Percentiles rank a stretch among this genome's conserved stretches.
Conservation (phyloP, 2,329 filamentous ascomycete genomes). For the Trichoderma semiorbis region DNA sequence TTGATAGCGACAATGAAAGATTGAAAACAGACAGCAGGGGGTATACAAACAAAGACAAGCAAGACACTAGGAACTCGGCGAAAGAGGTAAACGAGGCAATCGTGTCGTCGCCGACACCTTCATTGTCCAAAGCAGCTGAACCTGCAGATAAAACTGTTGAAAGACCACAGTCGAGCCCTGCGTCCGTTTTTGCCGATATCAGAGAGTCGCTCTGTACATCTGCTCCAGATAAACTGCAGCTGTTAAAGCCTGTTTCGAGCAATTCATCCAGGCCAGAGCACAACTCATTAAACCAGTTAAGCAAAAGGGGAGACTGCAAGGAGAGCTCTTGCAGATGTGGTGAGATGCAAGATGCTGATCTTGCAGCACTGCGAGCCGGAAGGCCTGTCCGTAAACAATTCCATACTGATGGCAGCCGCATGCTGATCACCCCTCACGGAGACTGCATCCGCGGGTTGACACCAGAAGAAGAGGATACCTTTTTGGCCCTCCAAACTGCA, state of each 20-base stretch:
- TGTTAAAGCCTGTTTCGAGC: conserved; percentile 37
- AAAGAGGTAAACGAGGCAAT: conserved; percentile 14
- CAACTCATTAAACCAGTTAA: conserved; percentile 21
- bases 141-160: conserved; percentile 26
- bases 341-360: conserved; percentile 48
- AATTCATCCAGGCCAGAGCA: conserved; percentile 30
- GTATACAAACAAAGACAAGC: neutral
- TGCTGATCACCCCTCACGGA: conserved; percentile 72
- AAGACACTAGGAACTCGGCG: neutral
- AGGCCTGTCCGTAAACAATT: conserved; percentile 57
- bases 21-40: neutral
- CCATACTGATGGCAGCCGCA: conserved; percentile 58
- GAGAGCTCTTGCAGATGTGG: conserved; percentile 39
- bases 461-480: conserved; percentile 65
- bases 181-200: conserved; percentile 37
- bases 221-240: conserved; percentile 33
- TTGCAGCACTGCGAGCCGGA: conserved; percentile 52
- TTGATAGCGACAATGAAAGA: too few species aligned
- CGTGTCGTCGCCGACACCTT: conserved; percentile 21
- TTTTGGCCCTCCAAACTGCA: conserved; percentile 63
- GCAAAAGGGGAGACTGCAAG: conserved; percentile 33
- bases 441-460: conserved; percentile 72
- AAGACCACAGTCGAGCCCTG: conserved; percentile 32
- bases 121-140: conserved; percentile 15
- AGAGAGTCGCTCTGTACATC: conserved; percentile 32